A percentile compares a stretch with the other conserved stretches of the same genome.
Conservation (phyloP, 805 yeast species). For the Suhomyces prunicola region DNA sequence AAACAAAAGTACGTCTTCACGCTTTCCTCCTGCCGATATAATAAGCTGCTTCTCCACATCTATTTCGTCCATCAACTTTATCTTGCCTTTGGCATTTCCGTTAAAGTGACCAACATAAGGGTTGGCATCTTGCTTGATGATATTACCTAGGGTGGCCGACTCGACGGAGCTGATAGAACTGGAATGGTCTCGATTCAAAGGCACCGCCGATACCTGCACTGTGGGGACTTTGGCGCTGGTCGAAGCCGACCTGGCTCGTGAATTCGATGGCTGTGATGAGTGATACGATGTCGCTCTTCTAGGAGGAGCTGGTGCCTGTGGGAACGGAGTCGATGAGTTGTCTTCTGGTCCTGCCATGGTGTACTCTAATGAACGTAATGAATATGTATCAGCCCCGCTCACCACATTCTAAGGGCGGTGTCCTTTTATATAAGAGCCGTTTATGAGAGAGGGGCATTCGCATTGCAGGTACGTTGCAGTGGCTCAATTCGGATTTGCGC, state of each 20-base stretch:
- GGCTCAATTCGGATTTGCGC: background rate
- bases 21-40: slow-evolving; percentile 36
- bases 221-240: background rate
- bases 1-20: slow-evolving; percentile 31
- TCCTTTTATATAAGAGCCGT: background rate
- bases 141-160: slow-evolving; percentile 8
- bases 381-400: background rate
- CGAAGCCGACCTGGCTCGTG: slow-evolving; percentile 14
- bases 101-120: slow-evolving; percentile 1
- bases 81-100: slow-evolving; percentile 15
- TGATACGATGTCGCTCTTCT: slow-evolving; percentile 1
- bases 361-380: background rate
- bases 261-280: background rate
- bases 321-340: background rate
- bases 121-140: slow-evolving; percentile 11
- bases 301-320: background rate
- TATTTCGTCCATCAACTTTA: slow-evolving; percentile 24
- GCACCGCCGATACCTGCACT: slow-evolving; percentile 2
- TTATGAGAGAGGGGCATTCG: background rate
- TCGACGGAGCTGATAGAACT: slow-evolving; percentile 20
- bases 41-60: slow-evolving; percentile 39
- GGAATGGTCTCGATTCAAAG: slow-evolving; percentile 19
- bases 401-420: background rate
- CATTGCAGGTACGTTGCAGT: background rate
- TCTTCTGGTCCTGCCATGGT: background rate